phyloP scores from a whole-genome alignment of 2,329 filamentous ascomycete species.

The Pseudogymnoascus sp. region DNA sequence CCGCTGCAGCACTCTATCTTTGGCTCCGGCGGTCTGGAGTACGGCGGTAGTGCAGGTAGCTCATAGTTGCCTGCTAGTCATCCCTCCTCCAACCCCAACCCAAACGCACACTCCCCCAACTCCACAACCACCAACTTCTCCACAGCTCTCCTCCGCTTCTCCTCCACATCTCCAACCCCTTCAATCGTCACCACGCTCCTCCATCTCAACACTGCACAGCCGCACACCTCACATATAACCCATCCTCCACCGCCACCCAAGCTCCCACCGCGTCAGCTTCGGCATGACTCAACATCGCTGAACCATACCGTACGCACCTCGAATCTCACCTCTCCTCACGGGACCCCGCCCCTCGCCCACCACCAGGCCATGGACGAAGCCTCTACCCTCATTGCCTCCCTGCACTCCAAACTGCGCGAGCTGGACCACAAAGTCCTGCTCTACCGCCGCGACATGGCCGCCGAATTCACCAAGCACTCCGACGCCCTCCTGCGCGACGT shows the following conservation, averaged over 20 bases:
- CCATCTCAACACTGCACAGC: not conserved
- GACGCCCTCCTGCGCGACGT: slow-evolving; percentile 40
- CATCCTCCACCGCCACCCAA: not conserved
- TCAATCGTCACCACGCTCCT: not conserved
- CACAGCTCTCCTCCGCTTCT: not conserved
- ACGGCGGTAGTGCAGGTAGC: not conserved
- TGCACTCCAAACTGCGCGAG: slow-evolving; percentile 45
- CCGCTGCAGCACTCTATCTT: not conserved
- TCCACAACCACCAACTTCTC: not conserved
- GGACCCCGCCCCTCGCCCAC: slow-evolving; percentile 50
- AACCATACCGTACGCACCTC: not conserved
- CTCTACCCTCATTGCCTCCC: slow-evolving; percentile 64
- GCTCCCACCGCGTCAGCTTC: not conserved
- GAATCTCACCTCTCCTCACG: not conserved
- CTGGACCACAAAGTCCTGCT: slow-evolving; percentile 48
- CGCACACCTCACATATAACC: not conserved
- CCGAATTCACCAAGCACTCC: slow-evolving; percentile 48
- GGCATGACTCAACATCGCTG: not conserved
- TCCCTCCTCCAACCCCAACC: not conserved
- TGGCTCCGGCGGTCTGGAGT: not conserved
- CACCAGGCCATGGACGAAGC: slow-evolving; percentile 67
- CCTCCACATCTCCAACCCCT: not conserved
- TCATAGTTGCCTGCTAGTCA: not conserved
- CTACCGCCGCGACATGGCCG: slow-evolving; percentile 48
- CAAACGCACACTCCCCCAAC: not conserved